Conservation (phyloP, 192 early-diverging fungal species). For the Linnemannia zychae region DNA sequence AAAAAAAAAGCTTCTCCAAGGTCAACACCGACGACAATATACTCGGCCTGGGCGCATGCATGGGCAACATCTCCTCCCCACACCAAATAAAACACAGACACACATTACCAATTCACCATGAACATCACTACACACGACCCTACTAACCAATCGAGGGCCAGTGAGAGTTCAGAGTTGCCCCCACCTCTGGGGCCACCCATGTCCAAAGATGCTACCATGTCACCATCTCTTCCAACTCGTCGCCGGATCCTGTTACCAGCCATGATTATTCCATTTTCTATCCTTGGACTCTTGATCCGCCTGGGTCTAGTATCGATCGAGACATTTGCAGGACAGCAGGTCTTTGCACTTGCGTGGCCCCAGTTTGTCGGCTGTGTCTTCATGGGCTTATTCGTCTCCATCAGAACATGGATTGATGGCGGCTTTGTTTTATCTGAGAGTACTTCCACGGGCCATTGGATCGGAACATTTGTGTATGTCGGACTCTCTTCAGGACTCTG, state of each 20-base stretch:
- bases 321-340: constrained; percentile 69
- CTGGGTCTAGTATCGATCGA: constrained; percentile 68
- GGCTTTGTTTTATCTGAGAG: constrained; percentile 37
- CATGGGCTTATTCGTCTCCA: constrained; percentile 62
- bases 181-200: background rate
- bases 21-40: too few relatives aligned
- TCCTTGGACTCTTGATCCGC: constrained; percentile 74
- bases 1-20: too few relatives aligned
- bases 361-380: constrained; percentile 80
- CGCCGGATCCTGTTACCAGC: constrained; percentile 16
- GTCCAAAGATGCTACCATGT: too few relatives aligned
- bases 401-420: constrained; percentile 28
- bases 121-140: background rate
- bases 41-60: background rate
- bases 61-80: background rate
- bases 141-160: background rate
- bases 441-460: constrained; percentile 35
- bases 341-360: constrained; percentile 72
- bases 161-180: background rate
- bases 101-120: background rate
- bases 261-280: constrained; percentile 68
- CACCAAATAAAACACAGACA: background rate
- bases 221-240: background rate
- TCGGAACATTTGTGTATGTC: constrained; percentile 60
- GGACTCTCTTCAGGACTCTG: constrained; percentile 80